Evolutionary conservation across 169 alveolate species (phyloP).

Genomic region (Ichthyophthirius multifiliis): DNA sequence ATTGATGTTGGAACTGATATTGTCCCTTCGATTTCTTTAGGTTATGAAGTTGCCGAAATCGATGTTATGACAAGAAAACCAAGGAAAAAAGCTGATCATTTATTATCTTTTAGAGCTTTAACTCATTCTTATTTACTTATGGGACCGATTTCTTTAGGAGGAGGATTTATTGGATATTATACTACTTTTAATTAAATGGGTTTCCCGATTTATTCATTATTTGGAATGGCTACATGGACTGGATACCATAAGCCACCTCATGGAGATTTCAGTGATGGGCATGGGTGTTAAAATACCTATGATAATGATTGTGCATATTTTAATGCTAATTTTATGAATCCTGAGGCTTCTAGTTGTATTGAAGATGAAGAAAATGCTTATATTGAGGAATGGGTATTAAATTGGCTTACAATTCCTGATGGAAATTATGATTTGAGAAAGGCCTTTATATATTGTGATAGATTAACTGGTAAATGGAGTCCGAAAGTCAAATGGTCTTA

Average conservation of each 20-base stretch:
- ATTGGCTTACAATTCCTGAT: not conserved
- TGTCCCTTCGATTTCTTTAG: slow-evolving; percentile 70
- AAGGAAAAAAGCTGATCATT: slow-evolving; percentile 55
- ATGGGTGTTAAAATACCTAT: too few species aligned
- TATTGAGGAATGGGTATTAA: not conserved
- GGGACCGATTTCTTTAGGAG: slow-evolving; percentile 66
- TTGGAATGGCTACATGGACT: not conserved
- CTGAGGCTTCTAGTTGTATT: too few species aligned
- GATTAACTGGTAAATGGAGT: not conserved
- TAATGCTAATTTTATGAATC: too few species aligned
- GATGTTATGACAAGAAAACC: slow-evolving; percentile 77
- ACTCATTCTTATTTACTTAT: slow-evolving; percentile 66
- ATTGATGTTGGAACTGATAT: slow-evolving; percentile 82
- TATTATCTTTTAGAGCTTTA: slow-evolving; percentile 69
- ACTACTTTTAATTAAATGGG: slow-evolving; percentile 53
- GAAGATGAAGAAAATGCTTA: not conserved
- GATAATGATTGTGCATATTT: too few species aligned
- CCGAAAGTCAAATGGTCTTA: not conserved
- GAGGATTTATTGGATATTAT: slow-evolving; percentile 71
- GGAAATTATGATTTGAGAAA: not conserved
- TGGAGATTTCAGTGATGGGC: too few species aligned
- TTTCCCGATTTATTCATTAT: not conserved
- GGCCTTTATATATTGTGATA: not conserved
- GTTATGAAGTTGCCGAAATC: slow-evolving; percentile 74
- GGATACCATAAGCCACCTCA: too few species aligned